Evolutionary conservation across 2,329 filamentous ascomycete species (phyloP).

Genomic region (Dothistroma pini): DNA sequence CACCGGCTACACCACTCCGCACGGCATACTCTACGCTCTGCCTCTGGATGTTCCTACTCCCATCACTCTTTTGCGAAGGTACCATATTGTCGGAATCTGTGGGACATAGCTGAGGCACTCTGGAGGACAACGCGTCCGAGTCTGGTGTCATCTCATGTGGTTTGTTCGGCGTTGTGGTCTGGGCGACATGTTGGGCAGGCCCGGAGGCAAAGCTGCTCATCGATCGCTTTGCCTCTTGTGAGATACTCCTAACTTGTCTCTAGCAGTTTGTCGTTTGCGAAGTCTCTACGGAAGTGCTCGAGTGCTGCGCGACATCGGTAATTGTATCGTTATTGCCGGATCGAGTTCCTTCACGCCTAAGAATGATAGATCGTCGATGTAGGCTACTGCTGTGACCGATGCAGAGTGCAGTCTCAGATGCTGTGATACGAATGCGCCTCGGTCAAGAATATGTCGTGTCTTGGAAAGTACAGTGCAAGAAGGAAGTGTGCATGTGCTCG

Average conservation of each 20-base stretch:
- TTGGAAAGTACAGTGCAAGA: background rate
- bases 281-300: background rate
- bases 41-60: constrained; percentile 47
- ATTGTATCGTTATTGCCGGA: constrained; percentile 6
- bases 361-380: background rate
- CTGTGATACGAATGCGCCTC: background rate
- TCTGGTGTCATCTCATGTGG: constrained; percentile 37
- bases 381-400: background rate
- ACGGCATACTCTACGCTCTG: constrained; percentile 79
- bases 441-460: background rate
- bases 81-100: constrained; percentile 53
- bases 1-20: constrained; percentile 80
- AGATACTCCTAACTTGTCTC: background rate
- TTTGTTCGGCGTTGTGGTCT: constrained; percentile 28
- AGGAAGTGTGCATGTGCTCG: background rate
- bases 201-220: constrained; percentile 28
- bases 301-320: constrained; percentile 3
- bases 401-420: background rate
- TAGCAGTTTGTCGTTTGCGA: background rate
- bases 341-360: background rate
- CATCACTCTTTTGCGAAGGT: constrained; percentile 32
- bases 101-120: constrained; percentile 43
- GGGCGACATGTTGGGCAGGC: constrained; percentile 28
- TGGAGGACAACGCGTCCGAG: constrained; percentile 18
- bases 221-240: constrained; percentile 14